phyloP scores from a whole-genome alignment of 2,329 filamentous ascomycete species.

The Monosporascus sp. region DNA sequence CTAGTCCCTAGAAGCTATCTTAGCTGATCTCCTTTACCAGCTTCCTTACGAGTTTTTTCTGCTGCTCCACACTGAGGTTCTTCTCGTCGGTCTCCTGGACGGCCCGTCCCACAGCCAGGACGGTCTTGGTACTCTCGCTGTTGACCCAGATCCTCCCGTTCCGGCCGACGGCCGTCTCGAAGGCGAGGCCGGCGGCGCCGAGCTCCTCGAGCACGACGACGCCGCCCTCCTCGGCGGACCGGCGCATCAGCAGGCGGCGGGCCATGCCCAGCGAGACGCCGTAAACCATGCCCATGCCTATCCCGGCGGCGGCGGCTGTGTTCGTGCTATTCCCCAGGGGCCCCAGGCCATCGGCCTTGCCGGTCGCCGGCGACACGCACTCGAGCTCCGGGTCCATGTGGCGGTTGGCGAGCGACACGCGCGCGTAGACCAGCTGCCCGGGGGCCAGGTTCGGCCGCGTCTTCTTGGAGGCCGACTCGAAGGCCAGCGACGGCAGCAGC shows the following conservation, averaged over 20 bases:
- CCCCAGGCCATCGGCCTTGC: constrained; percentile 83
- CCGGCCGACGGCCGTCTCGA: constrained; percentile 88
- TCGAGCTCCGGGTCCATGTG: constrained; percentile 88
- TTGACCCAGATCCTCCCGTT: constrained; percentile 94
- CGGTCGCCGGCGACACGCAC: constrained; percentile 79
- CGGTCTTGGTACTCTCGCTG: constrained; percentile 65
- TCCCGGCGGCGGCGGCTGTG: too few species aligned
- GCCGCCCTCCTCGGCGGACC: constrained; percentile 54
- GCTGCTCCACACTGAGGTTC: constrained; percentile 56
- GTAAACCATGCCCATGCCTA: constrained; percentile 74
- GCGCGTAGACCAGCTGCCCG: constrained; percentile 83
- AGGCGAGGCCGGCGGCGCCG: constrained; percentile 69
- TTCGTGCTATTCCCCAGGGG: constrained; percentile 47
- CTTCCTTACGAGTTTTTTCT: constrained; percentile 64
- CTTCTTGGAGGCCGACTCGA: constrained; percentile 89
- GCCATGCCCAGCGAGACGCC: constrained; percentile 74
- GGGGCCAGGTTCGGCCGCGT: constrained; percentile 71
- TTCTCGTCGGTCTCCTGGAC: constrained; percentile 72
- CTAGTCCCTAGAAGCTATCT: constrained; percentile 9
- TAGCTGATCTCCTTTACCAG: constrained; percentile 54
- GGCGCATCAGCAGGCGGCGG: constrained; percentile 66
- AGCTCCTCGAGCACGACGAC: constrained; percentile 75
- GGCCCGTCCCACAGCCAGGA: constrained; percentile 73
- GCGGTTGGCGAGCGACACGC: constrained; percentile 69
- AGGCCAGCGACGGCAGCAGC: constrained; percentile 79